A percentile compares a stretch with the other conserved stretches of the same genome.
Evolutionary conservation across 75 land plant genomes (phyloP).

Genomic region (Ceratopteris richardii): DNA sequence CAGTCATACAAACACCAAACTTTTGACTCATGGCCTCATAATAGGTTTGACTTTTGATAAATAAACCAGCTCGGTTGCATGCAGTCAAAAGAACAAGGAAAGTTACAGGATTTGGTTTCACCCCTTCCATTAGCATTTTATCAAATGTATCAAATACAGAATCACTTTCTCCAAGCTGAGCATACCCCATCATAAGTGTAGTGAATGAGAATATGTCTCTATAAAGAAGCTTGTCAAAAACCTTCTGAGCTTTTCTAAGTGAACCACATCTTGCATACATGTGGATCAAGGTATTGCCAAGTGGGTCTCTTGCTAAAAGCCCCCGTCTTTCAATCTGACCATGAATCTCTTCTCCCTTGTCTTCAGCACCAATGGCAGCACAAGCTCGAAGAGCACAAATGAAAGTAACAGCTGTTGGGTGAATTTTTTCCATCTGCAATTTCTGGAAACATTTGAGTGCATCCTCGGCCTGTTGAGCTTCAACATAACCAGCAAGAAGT

Average conservation of each 20-base stretch:
- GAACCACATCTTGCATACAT: conserved; percentile 64
- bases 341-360: conserved; percentile 2
- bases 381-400: neutral
- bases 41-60: conserved; percentile 32
- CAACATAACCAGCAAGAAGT: neutral
- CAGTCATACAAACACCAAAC: conserved; percentile 15
- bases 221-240: conserved; percentile 27
- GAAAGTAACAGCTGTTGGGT: neutral
- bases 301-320: conserved; percentile 11
- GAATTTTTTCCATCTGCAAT: neutral
- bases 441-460: neutral
- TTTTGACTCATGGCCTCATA: conserved; percentile 26
- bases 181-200: conserved; percentile 37
- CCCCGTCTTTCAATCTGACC: conserved; percentile 2
- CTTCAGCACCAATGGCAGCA: neutral
- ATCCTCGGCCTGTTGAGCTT: neutral
- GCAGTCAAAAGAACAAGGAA: conserved; percentile 41
- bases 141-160: conserved; percentile 43
- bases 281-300: conserved; percentile 36
- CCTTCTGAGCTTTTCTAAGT: conserved; percentile 25
- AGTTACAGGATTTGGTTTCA: conserved; percentile 12
- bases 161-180: conserved; percentile 37
- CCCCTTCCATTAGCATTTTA: conserved; percentile 22
- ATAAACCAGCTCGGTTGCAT: conserved; percentile 37
- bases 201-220: conserved; percentile 50